Conservation (phyloP, 2,329 filamentous ascomycete species). For the Stenocarpella maydis region DNA sequence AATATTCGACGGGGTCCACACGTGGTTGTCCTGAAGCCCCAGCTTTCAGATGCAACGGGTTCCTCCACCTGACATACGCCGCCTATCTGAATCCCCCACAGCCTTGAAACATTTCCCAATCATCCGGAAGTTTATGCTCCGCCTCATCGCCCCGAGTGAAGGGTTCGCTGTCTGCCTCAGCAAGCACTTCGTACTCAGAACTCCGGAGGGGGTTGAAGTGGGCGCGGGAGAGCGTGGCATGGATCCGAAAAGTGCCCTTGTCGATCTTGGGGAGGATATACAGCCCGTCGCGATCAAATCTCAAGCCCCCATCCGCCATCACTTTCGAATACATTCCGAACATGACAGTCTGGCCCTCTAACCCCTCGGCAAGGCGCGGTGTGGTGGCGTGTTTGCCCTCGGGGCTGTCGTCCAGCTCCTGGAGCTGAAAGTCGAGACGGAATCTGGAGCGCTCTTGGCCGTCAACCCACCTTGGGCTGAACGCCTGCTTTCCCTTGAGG, state of each 20-base stretch:
- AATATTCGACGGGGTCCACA: not conserved
- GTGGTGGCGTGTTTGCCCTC: not conserved
- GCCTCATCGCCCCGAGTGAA: not conserved
- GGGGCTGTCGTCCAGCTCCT: not conserved
- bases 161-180: not conserved
- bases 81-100: not conserved
- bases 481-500: not conserved
- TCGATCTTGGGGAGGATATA: not conserved
- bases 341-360: not conserved
- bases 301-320: not conserved
- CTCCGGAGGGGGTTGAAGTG: not conserved
- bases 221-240: not conserved
- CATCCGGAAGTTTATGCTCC: not conserved
- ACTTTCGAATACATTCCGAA: not conserved
- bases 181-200: not conserved
- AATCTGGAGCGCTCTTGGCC: not conserved
- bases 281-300: not conserved
- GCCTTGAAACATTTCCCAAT: not conserved
- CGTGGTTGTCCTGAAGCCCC: not conserved
- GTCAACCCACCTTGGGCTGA: not conserved
- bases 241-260: not conserved
- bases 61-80: not conserved
- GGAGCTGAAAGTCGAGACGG: not conserved
- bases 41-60: not conserved
- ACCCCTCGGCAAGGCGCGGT: not conserved